Evolutionary conservation across 768 basidiomycete genomes (phyloP).

Genomic region (Boletus coccyginus): DNA sequence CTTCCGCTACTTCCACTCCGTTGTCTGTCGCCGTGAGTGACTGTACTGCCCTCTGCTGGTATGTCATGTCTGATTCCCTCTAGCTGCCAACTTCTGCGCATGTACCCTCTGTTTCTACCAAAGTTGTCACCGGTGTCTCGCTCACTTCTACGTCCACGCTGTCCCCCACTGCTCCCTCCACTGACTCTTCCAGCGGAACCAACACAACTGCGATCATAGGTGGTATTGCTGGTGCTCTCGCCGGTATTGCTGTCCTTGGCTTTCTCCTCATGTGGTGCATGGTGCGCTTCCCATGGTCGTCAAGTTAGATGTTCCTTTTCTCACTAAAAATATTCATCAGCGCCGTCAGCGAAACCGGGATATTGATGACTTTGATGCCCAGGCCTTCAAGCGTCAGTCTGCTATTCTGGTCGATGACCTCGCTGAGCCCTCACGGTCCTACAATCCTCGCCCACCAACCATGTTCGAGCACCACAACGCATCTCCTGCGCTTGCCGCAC

Average conservation of each 20-base stretch:
- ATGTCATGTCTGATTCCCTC: neutral
- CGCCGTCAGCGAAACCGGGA: slow-evolving; percentile 41
- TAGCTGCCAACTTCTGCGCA: neutral
- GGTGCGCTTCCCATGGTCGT: slow-evolving; percentile 30
- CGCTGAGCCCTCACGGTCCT: slow-evolving; percentile 36
- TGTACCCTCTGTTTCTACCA: neutral
- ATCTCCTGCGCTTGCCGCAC: slow-evolving; percentile 27
- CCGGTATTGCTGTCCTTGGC: slow-evolving; percentile 38
- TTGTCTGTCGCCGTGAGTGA: slow-evolving; percentile 19
- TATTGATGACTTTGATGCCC: slow-evolving; percentile 48
- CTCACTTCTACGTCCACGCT: slow-evolving; percentile 1
- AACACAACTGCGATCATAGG: slow-evolving; percentile 32
- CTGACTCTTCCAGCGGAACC: slow-evolving; percentile 36
- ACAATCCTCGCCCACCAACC: slow-evolving; percentile 58
- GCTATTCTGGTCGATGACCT: slow-evolving; percentile 58
- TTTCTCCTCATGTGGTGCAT: slow-evolving; percentile 47
- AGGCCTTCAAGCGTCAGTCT: slow-evolving; percentile 62
- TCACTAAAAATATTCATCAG: slow-evolving; percentile 24
- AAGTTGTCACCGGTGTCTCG: neutral
- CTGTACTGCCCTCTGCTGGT: neutral
- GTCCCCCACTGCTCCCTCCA: slow-evolving; percentile 23
- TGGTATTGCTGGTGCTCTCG: slow-evolving; percentile 46
- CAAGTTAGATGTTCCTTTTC: neutral
- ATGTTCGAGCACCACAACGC: slow-evolving; percentile 55
- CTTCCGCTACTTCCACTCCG: slow-evolving; percentile 4